These are phyloP conservation scores for Tubosaeta brunneosetosa DNA, from an alignment of 768 basidiomycete species.

Conservation along the genomic window DNA sequence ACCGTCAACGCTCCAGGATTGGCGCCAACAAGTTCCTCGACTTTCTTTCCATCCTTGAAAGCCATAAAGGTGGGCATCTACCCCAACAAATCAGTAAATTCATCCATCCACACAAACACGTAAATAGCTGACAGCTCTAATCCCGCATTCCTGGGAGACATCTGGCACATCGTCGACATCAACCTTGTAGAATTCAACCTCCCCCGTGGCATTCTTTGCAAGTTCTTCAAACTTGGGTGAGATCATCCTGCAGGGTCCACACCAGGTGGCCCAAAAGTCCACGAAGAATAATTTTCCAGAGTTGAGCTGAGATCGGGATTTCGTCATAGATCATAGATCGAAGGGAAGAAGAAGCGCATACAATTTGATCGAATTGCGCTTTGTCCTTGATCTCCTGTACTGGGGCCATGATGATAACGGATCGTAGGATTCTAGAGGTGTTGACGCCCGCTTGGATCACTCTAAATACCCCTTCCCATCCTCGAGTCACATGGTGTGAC, in stretches of 20 bases:
- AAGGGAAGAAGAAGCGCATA: neutral
- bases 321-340: neutral
- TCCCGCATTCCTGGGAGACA: slow-evolving; percentile 46
- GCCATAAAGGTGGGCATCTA: slow-evolving; percentile 22
- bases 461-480: neutral
- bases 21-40: slow-evolving; percentile 3
- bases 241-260: slow-evolving; percentile 15
- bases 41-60: neutral
- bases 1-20: neutral
- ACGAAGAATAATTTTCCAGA: slow-evolving; percentile 3
- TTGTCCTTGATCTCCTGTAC: neutral
- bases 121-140: slow-evolving; percentile 46
- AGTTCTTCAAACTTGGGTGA: slow-evolving; percentile 12
- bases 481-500: too few species aligned
- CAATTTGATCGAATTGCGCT: slow-evolving; percentile 1
- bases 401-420: neutral
- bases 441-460: neutral
- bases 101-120: neutral
- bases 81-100: neutral
- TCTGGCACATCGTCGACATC: slow-evolving; percentile 55
- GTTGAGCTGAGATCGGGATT: neutral
- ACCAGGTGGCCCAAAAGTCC: slow-evolving; percentile 22
- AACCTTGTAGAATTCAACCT: slow-evolving; percentile 64
- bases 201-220: slow-evolving; percentile 5
- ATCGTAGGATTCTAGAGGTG: neutral